Evolutionary conservation across 108 stramenopile species (phyloP).

Genomic region (Skeletonema costatum): DNA sequence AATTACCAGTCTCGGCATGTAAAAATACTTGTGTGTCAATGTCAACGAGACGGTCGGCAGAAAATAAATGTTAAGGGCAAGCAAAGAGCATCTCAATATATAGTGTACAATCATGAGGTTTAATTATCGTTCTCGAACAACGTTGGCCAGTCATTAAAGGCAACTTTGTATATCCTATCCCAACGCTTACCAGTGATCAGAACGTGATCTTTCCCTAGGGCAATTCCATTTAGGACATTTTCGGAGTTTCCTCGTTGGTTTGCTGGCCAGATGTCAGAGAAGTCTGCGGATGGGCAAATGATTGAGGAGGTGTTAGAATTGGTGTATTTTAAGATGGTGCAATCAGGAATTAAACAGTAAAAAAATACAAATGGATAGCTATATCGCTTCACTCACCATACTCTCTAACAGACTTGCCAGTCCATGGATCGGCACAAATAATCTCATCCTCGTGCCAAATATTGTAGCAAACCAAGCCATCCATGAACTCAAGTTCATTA

Average conservation of each 20-base stretch:
- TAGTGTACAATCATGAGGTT: neutral
- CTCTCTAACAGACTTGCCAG: conserved; percentile 77
- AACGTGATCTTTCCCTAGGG: conserved; percentile 70
- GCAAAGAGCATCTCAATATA: no score
- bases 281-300: conserved; percentile 45
- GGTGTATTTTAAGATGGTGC: neutral
- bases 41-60: no score
- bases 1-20: no score
- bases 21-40: no score
- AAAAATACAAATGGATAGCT: neutral
- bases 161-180: conserved; percentile 75
- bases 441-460: conserved; percentile 83
- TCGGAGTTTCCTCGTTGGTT: conserved; percentile 47
- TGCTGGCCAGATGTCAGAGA: conserved; percentile 62
- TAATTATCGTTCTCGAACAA: conserved; percentile 11
- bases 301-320: neutral
- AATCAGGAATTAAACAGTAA: neutral
- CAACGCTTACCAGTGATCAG: conserved; percentile 75
- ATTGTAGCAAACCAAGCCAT: conserved; percentile 82
- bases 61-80: no score
- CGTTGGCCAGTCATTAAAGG: conserved; percentile 42
- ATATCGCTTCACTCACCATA: conserved; percentile 62
- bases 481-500: conserved; percentile 86
- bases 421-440: conserved; percentile 78
- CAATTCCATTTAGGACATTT: conserved; percentile 89